Evolutionary conservation across 306 rosid genomes (phyloP), one percentile per base, ranked within the genome.

Genomic region (Datisca glomerata): DNA sequence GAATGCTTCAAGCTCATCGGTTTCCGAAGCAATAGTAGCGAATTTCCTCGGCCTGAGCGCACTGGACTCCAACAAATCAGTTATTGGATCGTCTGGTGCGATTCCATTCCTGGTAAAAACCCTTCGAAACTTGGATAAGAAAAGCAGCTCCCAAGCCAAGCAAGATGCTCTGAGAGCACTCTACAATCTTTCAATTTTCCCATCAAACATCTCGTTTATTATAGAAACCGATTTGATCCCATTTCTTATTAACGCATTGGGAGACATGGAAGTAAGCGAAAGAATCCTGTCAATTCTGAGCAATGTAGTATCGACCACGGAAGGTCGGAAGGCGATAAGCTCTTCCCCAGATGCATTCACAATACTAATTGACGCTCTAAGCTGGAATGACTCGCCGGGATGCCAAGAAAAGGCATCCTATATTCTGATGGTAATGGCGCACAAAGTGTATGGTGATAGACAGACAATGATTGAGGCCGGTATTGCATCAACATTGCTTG

Each of bases 31-130:
- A 11, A 76, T 80, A 51, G 78, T 80, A 28, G 98, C 94, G 10
- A 91, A 91, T 63, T 91, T 91, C 55, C 93, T 91, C 18, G 92
- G 96, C 34, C 68, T 91, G 63, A 84, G 98, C 49, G 98, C 98
- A 39, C 51, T 85, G 71, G 98, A 91, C 56, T 68, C 72, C 3
- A 91, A 91, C 45, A 91, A 91, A 68, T 79, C 82, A 1, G 53
- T 91, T 27, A 78, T 91, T 39, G 98, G 98, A 57, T 85, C 94
- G 23, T 91, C 98, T 0, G 96, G 96, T 28, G 96, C 96, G 35
- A 69, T 91, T 40, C 92, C 74, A 3, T 80, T 91, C 68, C 66
- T 91, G 19, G 81, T 75, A n/a, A 68, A 70, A 53, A 68, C 61
- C 18, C 76, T 91, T 6, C 40, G 66, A 56, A 66, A 69, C 52